Evolutionary conservation across 768 basidiomycete genomes (phyloP).

Genomic region (Pisolithus albus): DNA sequence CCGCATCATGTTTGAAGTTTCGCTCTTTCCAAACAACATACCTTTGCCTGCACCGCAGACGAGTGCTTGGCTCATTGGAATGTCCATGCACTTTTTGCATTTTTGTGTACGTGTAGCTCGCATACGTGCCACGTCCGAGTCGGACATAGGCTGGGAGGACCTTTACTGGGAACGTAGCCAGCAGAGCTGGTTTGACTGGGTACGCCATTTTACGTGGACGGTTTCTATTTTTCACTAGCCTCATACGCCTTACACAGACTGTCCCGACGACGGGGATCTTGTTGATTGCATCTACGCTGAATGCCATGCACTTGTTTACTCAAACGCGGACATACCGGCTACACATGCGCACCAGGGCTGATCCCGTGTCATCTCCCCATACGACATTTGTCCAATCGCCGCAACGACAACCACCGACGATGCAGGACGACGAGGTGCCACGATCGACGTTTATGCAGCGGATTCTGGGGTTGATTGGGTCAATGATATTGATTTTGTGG

Average conservation of each 20-base stretch:
- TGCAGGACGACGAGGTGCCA: constrained; percentile 31
- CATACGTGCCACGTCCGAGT: constrained; percentile 49
- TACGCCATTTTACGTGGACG: constrained; percentile 26
- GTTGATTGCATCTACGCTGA: constrained; percentile 47
- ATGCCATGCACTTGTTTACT: constrained; percentile 62
- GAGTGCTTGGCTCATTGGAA: constrained; percentile 60
- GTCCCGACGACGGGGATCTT: constrained; percentile 55
- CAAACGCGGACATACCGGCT: constrained; percentile 66
- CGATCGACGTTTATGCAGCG: constrained; percentile 42
- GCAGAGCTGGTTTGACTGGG: constrained; percentile 77
- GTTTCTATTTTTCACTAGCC: not conserved
- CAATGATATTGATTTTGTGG: constrained; percentile 39
- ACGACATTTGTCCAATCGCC: constrained; percentile 56
- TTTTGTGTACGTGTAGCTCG: constrained; percentile 58
- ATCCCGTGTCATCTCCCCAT: constrained; percentile 65
- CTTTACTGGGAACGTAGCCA: constrained; percentile 63
- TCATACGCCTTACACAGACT: constrained; percentile 39
- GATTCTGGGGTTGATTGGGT: constrained; percentile 22
- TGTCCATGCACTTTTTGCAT: constrained; percentile 59
- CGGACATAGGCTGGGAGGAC: constrained; percentile 74
- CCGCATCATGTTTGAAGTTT: constrained; percentile 67
- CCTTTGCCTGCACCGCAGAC: constrained; percentile 64
- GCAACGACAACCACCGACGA: constrained; percentile 12
- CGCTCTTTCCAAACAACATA: constrained; percentile 74
- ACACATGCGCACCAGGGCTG: constrained; percentile 41